Evolutionary conservation across 768 basidiomycete species (phyloP), one percentile per base, ranked within the genome.

Genomic region (Mycena rebaudengoi): DNA sequence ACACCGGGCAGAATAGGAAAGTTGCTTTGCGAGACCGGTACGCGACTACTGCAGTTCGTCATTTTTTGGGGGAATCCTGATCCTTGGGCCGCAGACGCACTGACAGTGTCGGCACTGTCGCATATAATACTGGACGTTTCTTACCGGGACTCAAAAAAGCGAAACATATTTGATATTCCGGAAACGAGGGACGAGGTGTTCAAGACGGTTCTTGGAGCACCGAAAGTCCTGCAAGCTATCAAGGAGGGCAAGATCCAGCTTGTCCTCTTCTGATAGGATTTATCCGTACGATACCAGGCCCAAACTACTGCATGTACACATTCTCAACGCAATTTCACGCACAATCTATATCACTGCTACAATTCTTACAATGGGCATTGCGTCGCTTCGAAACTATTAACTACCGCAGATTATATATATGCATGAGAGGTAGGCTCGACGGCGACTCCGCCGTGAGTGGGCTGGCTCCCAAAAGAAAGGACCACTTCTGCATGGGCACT

Each of bases 1-100:
- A 99, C 97, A 3, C 96, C 97, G 25, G 91, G 92, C 28, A 85
- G 97, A 70, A 80, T 99, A 40, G 95, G 94, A 55, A 97, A 97
- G 75, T 79, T 99, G 48, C 81, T 93, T 33, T 85, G 85, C 69
- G 89, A 91, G 62, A 86, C 88, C 65, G 89, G 90, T 89, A 67
- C 74, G 83, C 49, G n/a, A 8, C n/a, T 14, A 26, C 48, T 52
- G 13, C 64, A 61, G 26, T 49, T 14, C 30, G 23, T 26, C 28
- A 35, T 20, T 11, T 21, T 53, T 16, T 26, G 13, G 21, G 23
- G 35, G 28, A 41, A n/a, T 51, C 23, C 62, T 51, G 8, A 40
- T 14, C 63, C 65, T 70, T 4, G n/a, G n/a, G n/a, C n/a, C n/a
- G 48, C 71, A 94, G 95, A 92, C 69, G 87, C 91, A 16, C 76